A percentile compares a stretch with the other conserved stretches of the same genome.
Conservation (phyloP, 2,329 filamentous ascomycete genomes). For the Penicillium sp. region DNA sequence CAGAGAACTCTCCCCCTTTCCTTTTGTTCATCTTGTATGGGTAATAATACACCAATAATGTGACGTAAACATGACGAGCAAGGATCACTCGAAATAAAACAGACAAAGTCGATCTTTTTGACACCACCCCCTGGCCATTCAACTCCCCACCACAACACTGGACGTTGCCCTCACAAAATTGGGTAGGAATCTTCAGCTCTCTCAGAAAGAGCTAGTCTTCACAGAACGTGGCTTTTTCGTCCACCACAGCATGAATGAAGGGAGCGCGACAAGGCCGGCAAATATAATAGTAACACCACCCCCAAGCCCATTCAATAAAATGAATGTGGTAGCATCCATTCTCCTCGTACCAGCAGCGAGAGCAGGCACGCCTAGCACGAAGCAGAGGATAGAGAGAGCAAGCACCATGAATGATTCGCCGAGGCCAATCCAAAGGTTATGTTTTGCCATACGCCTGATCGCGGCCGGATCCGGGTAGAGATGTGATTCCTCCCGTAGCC, state of each 20-base stretch:
- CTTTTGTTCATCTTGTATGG: not conserved
- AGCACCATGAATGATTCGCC: not conserved
- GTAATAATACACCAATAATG: not conserved
- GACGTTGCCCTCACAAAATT: too few relatives aligned
- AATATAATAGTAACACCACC: not conserved
- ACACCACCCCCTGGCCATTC: not conserved
- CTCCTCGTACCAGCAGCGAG: not conserved
- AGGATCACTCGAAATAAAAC: not conserved
- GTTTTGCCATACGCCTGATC: not conserved
- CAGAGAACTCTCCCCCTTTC: not conserved
- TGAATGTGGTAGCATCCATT: not conserved
- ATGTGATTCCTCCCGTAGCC: not conserved
- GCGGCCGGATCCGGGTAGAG: not conserved
- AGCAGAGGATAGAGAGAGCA: not conserved
- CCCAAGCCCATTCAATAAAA: not conserved
- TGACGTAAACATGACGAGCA: not conserved
- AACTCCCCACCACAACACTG: too few relatives aligned
- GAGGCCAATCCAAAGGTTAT: not conserved
- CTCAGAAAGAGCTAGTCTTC: not conserved
- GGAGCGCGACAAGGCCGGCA: not conserved
- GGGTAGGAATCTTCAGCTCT: not conserved
- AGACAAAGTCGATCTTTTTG: not conserved
- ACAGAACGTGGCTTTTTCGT: not conserved
- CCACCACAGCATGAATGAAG: not conserved
- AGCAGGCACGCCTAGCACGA: not conserved